These are phyloP conservation scores for Emmonsiellopsis sp. DNA, from an alignment of 2,329 filamentous ascomycete species.

Conservation along the genomic window DNA sequence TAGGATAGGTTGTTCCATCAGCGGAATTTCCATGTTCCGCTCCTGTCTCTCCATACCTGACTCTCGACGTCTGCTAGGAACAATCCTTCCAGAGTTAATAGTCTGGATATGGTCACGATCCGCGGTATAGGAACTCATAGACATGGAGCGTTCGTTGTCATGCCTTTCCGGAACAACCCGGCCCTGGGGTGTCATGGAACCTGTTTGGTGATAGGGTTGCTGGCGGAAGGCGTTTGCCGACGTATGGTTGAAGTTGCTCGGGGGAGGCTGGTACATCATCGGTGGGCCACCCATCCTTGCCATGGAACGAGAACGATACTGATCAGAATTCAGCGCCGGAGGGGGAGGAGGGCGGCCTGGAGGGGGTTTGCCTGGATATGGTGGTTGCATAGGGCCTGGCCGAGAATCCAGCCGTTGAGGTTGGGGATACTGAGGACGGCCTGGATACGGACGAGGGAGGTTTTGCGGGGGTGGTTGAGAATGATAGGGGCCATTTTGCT, in stretches of 20 bases:
- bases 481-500: slow-evolving; percentile 25
- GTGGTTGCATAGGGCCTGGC: slow-evolving; percentile 40
- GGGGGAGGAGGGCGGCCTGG: slow-evolving; percentile 49
- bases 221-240: slow-evolving; percentile 71
- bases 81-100: slow-evolving; percentile 75
- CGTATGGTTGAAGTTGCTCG: slow-evolving; percentile 53
- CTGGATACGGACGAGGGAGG: slow-evolving; percentile 52
- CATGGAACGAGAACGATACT: slow-evolving; percentile 87
- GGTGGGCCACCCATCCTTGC: slow-evolving; percentile 65
- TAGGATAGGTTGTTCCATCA: slow-evolving; percentile 42
- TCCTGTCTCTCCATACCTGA: slow-evolving; percentile 28
- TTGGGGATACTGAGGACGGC: slow-evolving; percentile 61
- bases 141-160: slow-evolving; percentile 93
- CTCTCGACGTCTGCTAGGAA: slow-evolving; percentile 64
- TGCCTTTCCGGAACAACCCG: slow-evolving; percentile 83
- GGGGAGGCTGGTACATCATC: slow-evolving; percentile 54
- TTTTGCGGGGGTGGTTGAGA: slow-evolving; percentile 48
- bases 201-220: slow-evolving; percentile 55
- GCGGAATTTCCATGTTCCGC: slow-evolving; percentile 15
- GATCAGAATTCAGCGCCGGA: slow-evolving; percentile 71
- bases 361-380: slow-evolving; percentile 48
- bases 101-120: slow-evolving; percentile 75
- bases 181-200: slow-evolving; percentile 81
- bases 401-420: slow-evolving; percentile 61
- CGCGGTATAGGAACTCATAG: slow-evolving; percentile 73